phyloP scores from a whole-genome alignment of 768 basidiomycete species.

The Melanogaster broomeanus region DNA sequence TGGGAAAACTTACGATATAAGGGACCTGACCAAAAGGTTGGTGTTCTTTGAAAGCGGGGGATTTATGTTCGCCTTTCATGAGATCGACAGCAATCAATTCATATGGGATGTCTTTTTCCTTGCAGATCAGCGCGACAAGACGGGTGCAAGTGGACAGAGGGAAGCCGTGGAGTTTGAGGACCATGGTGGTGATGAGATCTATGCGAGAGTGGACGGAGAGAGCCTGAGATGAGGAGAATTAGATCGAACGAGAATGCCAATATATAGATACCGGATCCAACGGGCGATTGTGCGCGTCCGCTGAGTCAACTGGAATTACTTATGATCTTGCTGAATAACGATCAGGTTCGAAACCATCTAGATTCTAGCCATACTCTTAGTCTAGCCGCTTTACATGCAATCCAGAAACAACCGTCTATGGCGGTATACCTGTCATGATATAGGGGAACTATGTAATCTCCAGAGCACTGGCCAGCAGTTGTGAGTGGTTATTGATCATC shows the following conservation, averaged over 20 bases:
- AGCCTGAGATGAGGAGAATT: not conserved
- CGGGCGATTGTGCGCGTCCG: not conserved
- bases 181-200: conserved; percentile 24
- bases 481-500: no score
- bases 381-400: no score
- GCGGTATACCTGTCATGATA: no score
- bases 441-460: no score
- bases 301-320: not conserved
- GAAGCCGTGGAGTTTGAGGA: conserved; percentile 38
- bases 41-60: conserved; percentile 39
- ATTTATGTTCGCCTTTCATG: conserved; percentile 46
- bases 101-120: conserved; percentile 60
- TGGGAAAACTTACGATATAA: conserved; percentile 34
- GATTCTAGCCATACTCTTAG: no score
- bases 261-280: conserved; percentile 7
- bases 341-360: no score
- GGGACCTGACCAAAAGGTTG: conserved; percentile 65
- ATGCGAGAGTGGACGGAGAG: not conserved
- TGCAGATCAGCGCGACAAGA: conserved; percentile 50
- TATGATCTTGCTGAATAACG: not conserved
- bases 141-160: conserved; percentile 48
- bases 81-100: conserved; percentile 49
- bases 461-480: no score
- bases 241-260: not conserved
- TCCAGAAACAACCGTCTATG: no score